phyloP scores from a whole-genome alignment of 805 yeast species.

The Yamadazyma sp. region DNA sequence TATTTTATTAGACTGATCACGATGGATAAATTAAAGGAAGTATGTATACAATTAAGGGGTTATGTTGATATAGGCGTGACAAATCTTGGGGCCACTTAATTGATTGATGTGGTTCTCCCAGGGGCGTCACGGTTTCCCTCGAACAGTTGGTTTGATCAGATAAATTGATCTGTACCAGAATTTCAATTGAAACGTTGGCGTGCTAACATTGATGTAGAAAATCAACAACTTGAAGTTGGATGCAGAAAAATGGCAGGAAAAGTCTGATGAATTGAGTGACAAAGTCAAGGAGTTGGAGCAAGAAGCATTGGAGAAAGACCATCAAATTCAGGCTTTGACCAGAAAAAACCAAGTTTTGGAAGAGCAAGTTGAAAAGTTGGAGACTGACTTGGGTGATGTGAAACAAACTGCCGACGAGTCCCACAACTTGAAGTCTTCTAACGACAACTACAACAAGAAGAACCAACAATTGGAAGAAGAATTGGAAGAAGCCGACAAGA shows the following conservation, averaged over 20 bases:
- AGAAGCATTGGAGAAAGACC: slow-evolving; percentile 88
- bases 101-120: neutral
- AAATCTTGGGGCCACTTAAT: no score
- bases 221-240: slow-evolving; percentile 86
- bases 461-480: slow-evolving; percentile 86
- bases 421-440: slow-evolving; percentile 80
- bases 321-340: slow-evolving; percentile 88
- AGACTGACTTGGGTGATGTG: slow-evolving; percentile 67
- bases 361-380: slow-evolving; percentile 76
- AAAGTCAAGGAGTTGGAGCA: slow-evolving; percentile 90
- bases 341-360: slow-evolving; percentile 91
- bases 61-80: no score
- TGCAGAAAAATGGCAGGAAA: slow-evolving; percentile 96
- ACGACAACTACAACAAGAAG: slow-evolving; percentile 89
- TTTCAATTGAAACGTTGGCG: neutral
- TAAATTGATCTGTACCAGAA: neutral
- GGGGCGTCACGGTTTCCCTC: slow-evolving; percentile 4
- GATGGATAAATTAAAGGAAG: slow-evolving; percentile 64
- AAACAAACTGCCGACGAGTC: slow-evolving; percentile 91
- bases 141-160: neutral
- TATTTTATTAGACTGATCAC: slow-evolving; percentile 4
- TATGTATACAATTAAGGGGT: slow-evolving; percentile 29
- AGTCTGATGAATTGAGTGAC: slow-evolving; percentile 81
- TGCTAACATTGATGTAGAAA: slow-evolving; percentile 50
- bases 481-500: slow-evolving; percentile 85